Evolutionary conservation across 2,329 filamentous ascomycete genomes (phyloP).

Genomic region (Plenodomus biglobosus): DNA sequence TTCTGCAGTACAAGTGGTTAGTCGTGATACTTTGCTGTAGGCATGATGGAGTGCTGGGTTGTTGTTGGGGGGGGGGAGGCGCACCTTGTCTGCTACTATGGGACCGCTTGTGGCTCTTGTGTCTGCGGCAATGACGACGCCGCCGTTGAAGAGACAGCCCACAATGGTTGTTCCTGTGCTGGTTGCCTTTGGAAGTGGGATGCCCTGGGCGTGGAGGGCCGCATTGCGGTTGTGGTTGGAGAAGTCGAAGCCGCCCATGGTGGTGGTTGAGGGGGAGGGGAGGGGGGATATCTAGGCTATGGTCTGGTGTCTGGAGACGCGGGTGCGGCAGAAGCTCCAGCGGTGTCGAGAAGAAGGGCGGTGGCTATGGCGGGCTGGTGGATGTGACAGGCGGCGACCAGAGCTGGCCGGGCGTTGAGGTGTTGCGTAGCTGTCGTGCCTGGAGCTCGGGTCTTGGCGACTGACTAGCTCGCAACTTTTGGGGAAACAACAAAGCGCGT

Average conservation of each 20-base stretch:
- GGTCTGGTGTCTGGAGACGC: not conserved
- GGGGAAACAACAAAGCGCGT: slow-evolving; percentile 21
- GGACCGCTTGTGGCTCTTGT: slow-evolving; percentile 95
- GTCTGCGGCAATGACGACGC: slow-evolving; percentile 97
- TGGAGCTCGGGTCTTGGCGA: slow-evolving; percentile 16
- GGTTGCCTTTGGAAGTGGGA: slow-evolving; percentile 94
- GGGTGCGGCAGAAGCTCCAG: not conserved
- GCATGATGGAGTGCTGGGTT: too few relatives aligned
- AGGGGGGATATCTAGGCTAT: not conserved
- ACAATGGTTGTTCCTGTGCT: slow-evolving; percentile 99
- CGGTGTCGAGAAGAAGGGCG: not conserved
- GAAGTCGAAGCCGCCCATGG: slow-evolving; percentile 80
- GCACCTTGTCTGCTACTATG: slow-evolving; percentile 95
- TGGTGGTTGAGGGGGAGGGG: too few relatives aligned
- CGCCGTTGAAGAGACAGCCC: slow-evolving; percentile 92
- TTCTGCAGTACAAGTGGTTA: slow-evolving; percentile 59
- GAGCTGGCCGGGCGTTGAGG: slow-evolving; percentile 2
- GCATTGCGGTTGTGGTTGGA: slow-evolving; percentile 99
- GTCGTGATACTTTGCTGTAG: not conserved
- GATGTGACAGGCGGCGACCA: slow-evolving; percentile 2
- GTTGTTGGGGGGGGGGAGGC: not conserved
- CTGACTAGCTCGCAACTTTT: slow-evolving; percentile 11
- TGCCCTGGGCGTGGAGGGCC: slow-evolving; percentile 88
- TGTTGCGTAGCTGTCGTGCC: slow-evolving; percentile 31
- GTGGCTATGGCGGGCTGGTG: not conserved